Percentiles rank a stretch among this genome's conserved stretches.
phyloP scores from a whole-genome alignment of 495 filamentous ascomycete species.

The Penicillium coffeae region DNA sequence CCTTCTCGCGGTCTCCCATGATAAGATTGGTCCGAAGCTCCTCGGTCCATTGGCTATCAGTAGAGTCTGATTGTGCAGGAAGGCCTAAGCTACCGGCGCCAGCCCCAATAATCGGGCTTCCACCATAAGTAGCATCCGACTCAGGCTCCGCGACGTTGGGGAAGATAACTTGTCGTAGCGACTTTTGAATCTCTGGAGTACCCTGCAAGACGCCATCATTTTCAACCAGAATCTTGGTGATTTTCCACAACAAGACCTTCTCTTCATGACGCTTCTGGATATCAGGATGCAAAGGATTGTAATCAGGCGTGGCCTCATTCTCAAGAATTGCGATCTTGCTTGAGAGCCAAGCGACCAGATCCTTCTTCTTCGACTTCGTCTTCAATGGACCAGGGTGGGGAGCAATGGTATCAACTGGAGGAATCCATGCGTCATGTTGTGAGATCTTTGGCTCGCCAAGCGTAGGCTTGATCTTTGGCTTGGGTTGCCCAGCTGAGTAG shows the following conservation, averaged over 20 bases:
- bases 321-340: conserved; percentile 70
- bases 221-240: conserved; percentile 75
- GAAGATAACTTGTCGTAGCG: conserved; percentile 68
- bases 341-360: conserved; percentile 76
- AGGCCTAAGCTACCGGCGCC: conserved; percentile 26
- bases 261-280: conserved; percentile 72
- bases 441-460: conserved; percentile 79
- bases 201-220: conserved; percentile 79
- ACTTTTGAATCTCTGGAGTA: conserved; percentile 65
- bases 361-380: conserved; percentile 92
- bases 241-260: conserved; percentile 82
- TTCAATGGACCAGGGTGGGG: conserved; percentile 89
- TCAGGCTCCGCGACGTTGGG: conserved; percentile 50
- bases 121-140: conserved; percentile 25
- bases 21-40: conserved; percentile 68
- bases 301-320: conserved; percentile 48
- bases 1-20: conserved; percentile 80
- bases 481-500: conserved; percentile 67
- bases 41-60: conserved; percentile 63
- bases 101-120: conserved; percentile 15
- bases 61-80: conserved; percentile 51
- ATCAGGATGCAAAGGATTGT: conserved; percentile 47
- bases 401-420: conserved; percentile 63
- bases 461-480: conserved; percentile 75
- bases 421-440: conserved; percentile 64